Evolutionary conservation across 2,329 filamentous ascomycete species (phyloP).

Genomic region (Thielaviopsis punctulata): DNA sequence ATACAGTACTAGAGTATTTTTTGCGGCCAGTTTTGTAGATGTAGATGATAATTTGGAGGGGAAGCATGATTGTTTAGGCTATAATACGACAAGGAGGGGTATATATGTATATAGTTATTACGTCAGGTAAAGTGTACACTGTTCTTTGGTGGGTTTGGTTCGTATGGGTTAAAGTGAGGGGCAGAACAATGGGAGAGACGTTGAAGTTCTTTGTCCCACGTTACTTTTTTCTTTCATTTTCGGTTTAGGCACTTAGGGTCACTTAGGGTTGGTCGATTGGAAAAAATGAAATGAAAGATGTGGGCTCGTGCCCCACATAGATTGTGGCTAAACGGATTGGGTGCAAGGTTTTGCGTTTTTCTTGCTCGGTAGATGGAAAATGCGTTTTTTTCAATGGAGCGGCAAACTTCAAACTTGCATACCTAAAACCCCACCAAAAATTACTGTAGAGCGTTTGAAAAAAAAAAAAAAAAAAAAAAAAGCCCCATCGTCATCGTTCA

Average conservation of each 20-base stretch:
- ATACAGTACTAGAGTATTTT: constrained; percentile 36
- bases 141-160: not conserved
- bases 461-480: too few relatives aligned
- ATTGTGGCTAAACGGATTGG: too few relatives aligned
- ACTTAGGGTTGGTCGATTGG: too few relatives aligned
- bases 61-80: not conserved
- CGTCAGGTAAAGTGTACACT: not conserved
- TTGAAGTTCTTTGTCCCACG: not conserved
- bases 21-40: constrained; percentile 31
- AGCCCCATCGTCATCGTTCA: not conserved
- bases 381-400: not conserved
- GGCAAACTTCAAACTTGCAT: not conserved
- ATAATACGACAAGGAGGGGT: not conserved
- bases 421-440: not conserved
- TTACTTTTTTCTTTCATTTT: too few relatives aligned
- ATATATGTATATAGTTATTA: not conserved
- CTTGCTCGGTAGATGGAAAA: not conserved
- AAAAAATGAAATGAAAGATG: too few relatives aligned
- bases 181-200: not conserved
- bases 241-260: too few relatives aligned
- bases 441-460: too few relatives aligned
- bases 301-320: too few relatives aligned
- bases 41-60: not conserved
- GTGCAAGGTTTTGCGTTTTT: not conserved
- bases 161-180: too few relatives aligned